These are phyloP conservation scores for Simmondsia chinensis DNA, from an alignment of 148 eudicot species.

Conservation along the genomic window DNA sequence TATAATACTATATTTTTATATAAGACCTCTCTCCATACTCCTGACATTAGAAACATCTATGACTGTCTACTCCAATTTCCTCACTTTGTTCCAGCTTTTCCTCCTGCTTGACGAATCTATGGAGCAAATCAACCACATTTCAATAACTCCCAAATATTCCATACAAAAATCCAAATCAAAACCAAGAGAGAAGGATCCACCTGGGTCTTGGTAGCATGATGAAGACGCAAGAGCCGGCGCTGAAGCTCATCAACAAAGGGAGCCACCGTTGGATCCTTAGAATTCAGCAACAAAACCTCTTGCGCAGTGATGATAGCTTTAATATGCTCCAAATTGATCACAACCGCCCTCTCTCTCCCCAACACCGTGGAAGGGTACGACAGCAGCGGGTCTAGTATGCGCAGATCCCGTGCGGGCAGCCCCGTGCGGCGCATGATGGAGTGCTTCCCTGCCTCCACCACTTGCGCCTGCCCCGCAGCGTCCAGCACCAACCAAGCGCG, in stretches of 20 bases:
- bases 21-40: no score
- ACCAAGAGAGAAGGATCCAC: constrained; percentile 10
- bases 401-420: constrained; percentile 86
- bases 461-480: constrained; percentile 63
- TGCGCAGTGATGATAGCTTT: constrained; percentile 83
- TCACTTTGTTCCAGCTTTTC: no score
- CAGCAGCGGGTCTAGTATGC: constrained; percentile 80
- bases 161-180: neutral
- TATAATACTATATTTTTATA: no score
- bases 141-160: neutral
- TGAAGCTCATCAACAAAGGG: constrained; percentile 65
- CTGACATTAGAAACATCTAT: no score
- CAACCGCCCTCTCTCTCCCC: constrained; percentile 90
- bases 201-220: constrained; percentile 46
- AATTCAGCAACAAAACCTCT: constrained; percentile 58
- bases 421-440: constrained; percentile 88
- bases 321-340: constrained; percentile 88
- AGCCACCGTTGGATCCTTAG: constrained; percentile 52
- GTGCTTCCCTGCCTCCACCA: constrained; percentile 84
- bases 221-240: constrained; percentile 39
- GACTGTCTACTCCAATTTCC: no score
- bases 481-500: constrained; percentile 76
- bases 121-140: neutral
- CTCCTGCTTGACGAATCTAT: no score
- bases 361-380: constrained; percentile 90